A percentile compares a stretch with the other conserved stretches of the same genome.
These are phyloP conservation scores for Fusarium robinianum DNA, from an alignment of 2,329 filamentous ascomycete species.

Conservation along the genomic window DNA sequence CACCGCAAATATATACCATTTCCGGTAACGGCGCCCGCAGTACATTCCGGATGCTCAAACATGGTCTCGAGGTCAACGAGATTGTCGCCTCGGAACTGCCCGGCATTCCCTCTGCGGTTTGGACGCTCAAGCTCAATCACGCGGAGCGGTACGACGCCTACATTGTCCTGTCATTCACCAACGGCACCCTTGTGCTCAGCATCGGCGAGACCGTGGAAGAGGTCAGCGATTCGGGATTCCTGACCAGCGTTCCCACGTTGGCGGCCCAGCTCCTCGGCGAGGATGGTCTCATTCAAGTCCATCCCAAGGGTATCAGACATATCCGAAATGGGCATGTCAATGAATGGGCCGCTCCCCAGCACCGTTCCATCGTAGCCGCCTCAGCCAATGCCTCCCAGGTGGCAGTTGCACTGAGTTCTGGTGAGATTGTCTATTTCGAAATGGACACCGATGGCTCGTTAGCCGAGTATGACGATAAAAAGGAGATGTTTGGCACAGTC, in stretches of 20 bases:
- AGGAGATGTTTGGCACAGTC: slow-evolving; percentile 93
- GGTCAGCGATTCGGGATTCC: slow-evolving; percentile 89
- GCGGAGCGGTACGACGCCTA: slow-evolving; percentile 89
- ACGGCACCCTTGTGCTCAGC: slow-evolving; percentile 87
- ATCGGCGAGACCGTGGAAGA: slow-evolving; percentile 98
- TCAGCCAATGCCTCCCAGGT: slow-evolving; percentile 93
- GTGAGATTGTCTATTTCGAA: slow-evolving; percentile 97
- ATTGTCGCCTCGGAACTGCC: slow-evolving; percentile 94
- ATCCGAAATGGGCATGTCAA: slow-evolving; percentile 80
- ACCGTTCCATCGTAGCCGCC: slow-evolving; percentile 92
- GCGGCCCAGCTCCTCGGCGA: slow-evolving; percentile 94
- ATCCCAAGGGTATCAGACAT: slow-evolving; percentile 94
- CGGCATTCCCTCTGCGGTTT: slow-evolving; percentile 86
- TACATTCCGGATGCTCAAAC: slow-evolving; percentile 87
- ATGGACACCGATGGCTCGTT: slow-evolving; percentile 91
- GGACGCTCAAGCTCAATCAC: slow-evolving; percentile 87
- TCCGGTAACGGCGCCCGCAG: slow-evolving; percentile 88
- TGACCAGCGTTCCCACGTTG: slow-evolving; percentile 85
- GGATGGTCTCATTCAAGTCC: slow-evolving; percentile 89
- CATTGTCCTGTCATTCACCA: slow-evolving; percentile 91
- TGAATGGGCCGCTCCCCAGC: slow-evolving; percentile 91
- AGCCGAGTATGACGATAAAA: slow-evolving; percentile 92
- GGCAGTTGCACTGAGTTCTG: slow-evolving; percentile 89
- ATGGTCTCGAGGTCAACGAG: slow-evolving; percentile 90
- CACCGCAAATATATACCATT: slow-evolving; percentile 93